Base-by-base conservation (phyloP, 192 early-diverging fungal genomes). In the Coemansia sp. region DNA sequence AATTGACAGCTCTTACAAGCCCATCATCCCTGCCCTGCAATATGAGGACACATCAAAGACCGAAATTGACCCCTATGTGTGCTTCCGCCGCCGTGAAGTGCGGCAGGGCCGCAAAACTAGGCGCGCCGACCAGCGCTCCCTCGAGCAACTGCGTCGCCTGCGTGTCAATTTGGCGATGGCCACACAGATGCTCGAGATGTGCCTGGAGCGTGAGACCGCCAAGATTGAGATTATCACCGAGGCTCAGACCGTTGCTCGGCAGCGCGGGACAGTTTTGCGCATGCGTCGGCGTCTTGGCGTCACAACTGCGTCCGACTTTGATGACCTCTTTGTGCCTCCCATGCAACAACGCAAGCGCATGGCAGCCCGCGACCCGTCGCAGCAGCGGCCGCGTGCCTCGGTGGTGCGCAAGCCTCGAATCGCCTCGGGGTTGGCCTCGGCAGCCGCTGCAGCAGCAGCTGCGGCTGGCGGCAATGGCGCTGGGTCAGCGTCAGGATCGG, bases 1-100 rank as follows among this genome's bases (percentile, higher is more conserved):
- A 15, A 59, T 32, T 13, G 34, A 16, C 43, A 52, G 60, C 13
- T 64, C 37, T 7, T 76, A 69, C 69, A 61, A 69, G 45, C 55
- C 78, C 2, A 62, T 84, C 24, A 71, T 73, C 34, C 59, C 78
- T 11, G 41, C 44, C 6, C 66, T 83, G 16, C 82, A 86, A 80
- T 83, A 78, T 59, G 92, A 94, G 56, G 89, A 93, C 24, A 76
- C 82, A 29, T 64, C 80, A 6, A 86, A 86, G 47, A 78, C 89
- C 44, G 96, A 98, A 64, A 82, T 83, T 30, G 93, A 98, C 71
- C 95, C 97, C 12, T 99, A 97, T 74, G 88, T 97, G 20, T 99
- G 97, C 72, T 99, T 99, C 86, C 91, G 97, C 58, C 91, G 92
- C 49, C 89, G 97, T 62, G 97, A 99, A 74, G 87, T 94, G 60